Conservation (phyloP, 1,139 yeast species). For the Ashbya aceris region DNA sequence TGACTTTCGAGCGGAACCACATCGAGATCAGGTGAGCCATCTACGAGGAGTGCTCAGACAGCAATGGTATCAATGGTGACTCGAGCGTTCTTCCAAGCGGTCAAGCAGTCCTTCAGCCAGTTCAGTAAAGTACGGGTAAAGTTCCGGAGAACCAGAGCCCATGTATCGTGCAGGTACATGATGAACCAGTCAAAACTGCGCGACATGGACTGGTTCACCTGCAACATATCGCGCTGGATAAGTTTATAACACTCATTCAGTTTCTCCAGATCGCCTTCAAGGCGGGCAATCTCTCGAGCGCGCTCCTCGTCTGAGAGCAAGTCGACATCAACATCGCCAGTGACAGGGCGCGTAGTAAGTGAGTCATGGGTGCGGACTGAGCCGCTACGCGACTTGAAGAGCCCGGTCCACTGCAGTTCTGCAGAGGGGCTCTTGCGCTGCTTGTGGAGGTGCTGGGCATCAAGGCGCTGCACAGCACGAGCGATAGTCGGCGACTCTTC, state of each 20-base stretch:
- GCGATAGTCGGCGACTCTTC: conserved; percentile 27
- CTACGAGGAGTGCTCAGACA: not conserved
- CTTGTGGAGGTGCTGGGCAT: not conserved
- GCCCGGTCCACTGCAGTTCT: conserved; percentile 5
- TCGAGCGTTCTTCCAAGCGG: conserved; percentile 29
- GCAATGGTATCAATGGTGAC: conserved; percentile 6
- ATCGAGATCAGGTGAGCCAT: not conserved
- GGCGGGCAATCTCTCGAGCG: conserved; percentile 22
- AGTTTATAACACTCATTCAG: conserved; percentile 31
- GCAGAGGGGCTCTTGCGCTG: not conserved
- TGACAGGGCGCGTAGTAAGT: conserved; percentile 2
- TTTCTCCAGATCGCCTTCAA: conserved; percentile 30
- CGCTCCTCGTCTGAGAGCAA: conserved; percentile 29
- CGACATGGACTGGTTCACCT: conserved; percentile 29
- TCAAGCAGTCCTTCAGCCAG: conserved; percentile 28
- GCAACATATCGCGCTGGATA: conserved; percentile 29
- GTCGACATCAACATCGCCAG: conserved; percentile 21
- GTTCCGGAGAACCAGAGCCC: conserved; percentile 23
- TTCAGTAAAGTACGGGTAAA: conserved; percentile 24
- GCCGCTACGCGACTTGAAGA: conserved; percentile 10
- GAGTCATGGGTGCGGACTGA: conserved; percentile 13
- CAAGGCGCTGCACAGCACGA: conserved; percentile 17
- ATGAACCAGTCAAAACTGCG: conserved; percentile 19
- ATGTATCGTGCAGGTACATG: conserved; percentile 19
- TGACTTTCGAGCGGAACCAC: not conserved